A percentile compares a stretch with the other conserved stretches of the same genome.
These are phyloP conservation scores for Kockiozyma suomiensis DNA, from an alignment of 805 yeast genomes.

Conservation along the genomic window DNA sequence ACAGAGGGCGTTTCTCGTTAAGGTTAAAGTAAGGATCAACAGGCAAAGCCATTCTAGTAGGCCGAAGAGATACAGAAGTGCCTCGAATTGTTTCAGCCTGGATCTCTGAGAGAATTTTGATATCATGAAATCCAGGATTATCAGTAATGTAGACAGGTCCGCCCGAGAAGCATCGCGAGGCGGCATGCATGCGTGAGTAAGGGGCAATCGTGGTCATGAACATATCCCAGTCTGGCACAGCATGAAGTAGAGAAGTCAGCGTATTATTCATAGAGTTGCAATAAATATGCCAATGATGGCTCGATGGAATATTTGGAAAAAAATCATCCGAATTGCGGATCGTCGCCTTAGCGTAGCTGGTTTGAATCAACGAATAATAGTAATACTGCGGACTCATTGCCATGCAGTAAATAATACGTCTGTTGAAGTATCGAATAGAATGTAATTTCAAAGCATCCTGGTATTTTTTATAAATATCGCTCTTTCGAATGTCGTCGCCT, in stretches of 20 bases:
- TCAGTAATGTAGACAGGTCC: constrained; percentile 42
- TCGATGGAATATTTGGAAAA: constrained; percentile 37
- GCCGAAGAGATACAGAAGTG: constrained; percentile 23
- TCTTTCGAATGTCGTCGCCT: constrained; percentile 27
- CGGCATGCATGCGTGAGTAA: constrained; percentile 38
- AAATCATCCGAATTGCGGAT: constrained; percentile 42
- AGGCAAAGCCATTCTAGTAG: constrained; percentile 26
- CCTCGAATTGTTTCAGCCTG: constrained; percentile 30
- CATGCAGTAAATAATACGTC: constrained; percentile 40
- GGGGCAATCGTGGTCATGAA: constrained; percentile 37
- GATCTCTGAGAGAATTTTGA: constrained; percentile 21
- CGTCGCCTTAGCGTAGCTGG: constrained; percentile 33
- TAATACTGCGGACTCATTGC: constrained; percentile 38
- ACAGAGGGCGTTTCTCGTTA: constrained; percentile 17
- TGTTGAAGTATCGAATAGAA: constrained; percentile 34
- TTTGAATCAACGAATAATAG: constrained; percentile 24
- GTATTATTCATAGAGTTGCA: constrained; percentile 37
- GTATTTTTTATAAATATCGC: constrained; percentile 32
- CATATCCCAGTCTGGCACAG: constrained; percentile 41
- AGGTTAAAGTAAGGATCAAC: constrained; percentile 30
- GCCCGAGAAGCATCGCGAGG: constrained; percentile 39
- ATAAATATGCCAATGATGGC: constrained; percentile 41
- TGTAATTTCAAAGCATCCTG: constrained; percentile 37
- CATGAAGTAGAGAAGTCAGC: constrained; percentile 35
- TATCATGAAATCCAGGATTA: constrained; percentile 34